Percentiles rank a stretch among this genome's conserved stretches.
phyloP scores from a whole-genome alignment of 768 basidiomycete species.

The Hirschioporus abietinus region DNA sequence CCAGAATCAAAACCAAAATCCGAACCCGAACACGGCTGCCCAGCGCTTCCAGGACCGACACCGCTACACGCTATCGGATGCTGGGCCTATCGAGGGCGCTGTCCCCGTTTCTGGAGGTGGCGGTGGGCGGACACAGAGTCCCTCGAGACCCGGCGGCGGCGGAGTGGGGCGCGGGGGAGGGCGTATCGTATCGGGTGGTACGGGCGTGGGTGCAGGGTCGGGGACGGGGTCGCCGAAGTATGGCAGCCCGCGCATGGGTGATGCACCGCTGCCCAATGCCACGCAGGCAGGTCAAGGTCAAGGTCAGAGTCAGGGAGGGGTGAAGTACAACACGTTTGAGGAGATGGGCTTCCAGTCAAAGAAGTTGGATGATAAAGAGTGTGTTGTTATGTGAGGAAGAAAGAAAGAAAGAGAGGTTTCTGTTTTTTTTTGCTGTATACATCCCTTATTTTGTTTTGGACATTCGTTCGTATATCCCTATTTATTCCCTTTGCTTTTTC shows the following conservation, averaged over 20 bases:
- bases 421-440: neutral
- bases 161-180: neutral
- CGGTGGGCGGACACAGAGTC: neutral
- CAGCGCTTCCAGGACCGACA: slow-evolving; percentile 1
- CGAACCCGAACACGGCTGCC: slow-evolving; percentile 8
- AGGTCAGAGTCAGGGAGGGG: neutral
- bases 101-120: slow-evolving; percentile 11
- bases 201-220: too few species aligned
- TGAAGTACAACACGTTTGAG: slow-evolving; percentile 55
- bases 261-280: neutral
- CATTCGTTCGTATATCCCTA: neutral
- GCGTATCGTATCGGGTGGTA: neutral
- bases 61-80: slow-evolving; percentile 2
- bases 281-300: neutral
- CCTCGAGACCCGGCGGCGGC: neutral
- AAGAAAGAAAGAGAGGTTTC: too few species aligned
- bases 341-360: slow-evolving; percentile 89
- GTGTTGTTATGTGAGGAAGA: slow-evolving; percentile 79
- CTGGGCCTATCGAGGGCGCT: slow-evolving; percentile 5
- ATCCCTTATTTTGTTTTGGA: neutral
- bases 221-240: neutral
- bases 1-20: too few species aligned
- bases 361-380: slow-evolving; percentile 77
- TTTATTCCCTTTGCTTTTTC: neutral
- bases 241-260: slow-evolving; percentile 4